Conservation (phyloP, 768 basidiomycete species). For the Mycena kentingensis region DNA sequence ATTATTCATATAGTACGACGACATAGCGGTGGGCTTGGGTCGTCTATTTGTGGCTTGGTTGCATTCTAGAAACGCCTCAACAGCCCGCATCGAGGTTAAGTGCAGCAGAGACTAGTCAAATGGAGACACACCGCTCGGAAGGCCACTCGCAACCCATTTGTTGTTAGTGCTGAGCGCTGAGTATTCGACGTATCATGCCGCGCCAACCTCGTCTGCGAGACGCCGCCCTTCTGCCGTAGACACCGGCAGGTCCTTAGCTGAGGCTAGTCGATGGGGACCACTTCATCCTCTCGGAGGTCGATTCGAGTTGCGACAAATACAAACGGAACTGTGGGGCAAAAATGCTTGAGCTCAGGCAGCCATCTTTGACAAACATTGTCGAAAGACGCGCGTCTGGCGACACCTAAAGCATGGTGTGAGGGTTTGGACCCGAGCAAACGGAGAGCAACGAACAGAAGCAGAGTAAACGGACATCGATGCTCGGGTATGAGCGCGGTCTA, state of each 20-base stretch:
- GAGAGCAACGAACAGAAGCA: no score
- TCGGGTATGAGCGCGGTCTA: background rate
- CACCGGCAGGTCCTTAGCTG: background rate
- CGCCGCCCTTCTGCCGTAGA: background rate
- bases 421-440: no score
- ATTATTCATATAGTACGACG: no score
- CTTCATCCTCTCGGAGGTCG: background rate
- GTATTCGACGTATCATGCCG: slow-evolving; percentile 2
- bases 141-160: no score
- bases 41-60: no score
- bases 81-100: no score
- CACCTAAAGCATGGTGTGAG: no score
- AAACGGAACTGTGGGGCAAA: slow-evolving; percentile 98
- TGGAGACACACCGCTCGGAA: background rate
- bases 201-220: slow-evolving; percentile 2
- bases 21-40: no score
- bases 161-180: background rate
- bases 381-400: slow-evolving; percentile 94
- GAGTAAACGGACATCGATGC: background rate
- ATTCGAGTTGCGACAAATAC: slow-evolving; percentile 70
- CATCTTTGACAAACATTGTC: slow-evolving; percentile 99
- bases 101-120: background rate
- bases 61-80: no score
- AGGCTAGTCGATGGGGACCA: background rate
- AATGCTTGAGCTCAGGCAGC: slow-evolving; percentile 99